Evolutionary conservation across 2,329 filamentous ascomycete genomes (phyloP).

Genomic region (Alternaria longipes): DNA sequence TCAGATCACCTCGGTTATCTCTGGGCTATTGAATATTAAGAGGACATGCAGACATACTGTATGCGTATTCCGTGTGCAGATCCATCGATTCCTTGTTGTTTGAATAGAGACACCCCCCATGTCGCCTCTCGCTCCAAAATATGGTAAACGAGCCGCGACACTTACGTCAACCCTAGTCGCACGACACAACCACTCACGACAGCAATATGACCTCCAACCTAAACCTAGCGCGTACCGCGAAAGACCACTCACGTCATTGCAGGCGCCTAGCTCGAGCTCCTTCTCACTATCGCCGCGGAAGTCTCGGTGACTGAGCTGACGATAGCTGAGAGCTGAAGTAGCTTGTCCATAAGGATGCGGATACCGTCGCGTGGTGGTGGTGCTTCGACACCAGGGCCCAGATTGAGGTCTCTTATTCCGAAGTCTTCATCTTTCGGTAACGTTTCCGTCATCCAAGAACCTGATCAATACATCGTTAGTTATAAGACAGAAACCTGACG

Average conservation of each 20-base stretch:
- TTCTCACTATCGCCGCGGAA: constrained; percentile 10
- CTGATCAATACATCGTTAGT: too few relatives aligned
- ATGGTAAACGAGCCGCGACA: constrained; percentile 24
- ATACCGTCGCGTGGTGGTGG: constrained; percentile 32
- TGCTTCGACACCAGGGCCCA: constrained; percentile 7
- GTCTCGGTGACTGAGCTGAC: constrained; percentile 33
- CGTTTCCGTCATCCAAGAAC: too few relatives aligned
- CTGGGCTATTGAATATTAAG: not conserved
- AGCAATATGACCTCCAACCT: not conserved
- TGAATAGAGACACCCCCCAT: constrained; percentile 13
- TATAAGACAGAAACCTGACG: too few relatives aligned
- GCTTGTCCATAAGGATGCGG: constrained; percentile 29
- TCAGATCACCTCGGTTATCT: not conserved
- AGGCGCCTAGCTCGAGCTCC: not conserved
- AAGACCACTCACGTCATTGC: not conserved
- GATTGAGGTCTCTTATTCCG: constrained; percentile 9
- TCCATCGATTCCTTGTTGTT: not conserved
- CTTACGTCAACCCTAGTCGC: constrained; percentile 27
- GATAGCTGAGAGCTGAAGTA: constrained; percentile 41
- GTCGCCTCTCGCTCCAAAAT: constrained; percentile 13
- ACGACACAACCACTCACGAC: not conserved
- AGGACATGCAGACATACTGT: not conserved
- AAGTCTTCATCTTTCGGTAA: constrained; percentile 16
- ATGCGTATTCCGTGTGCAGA: not conserved
- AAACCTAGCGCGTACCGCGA: not conserved